Evolutionary conservation across 2,329 filamentous ascomycete species (phyloP).

Genomic region (Spiromastix sp.): DNA sequence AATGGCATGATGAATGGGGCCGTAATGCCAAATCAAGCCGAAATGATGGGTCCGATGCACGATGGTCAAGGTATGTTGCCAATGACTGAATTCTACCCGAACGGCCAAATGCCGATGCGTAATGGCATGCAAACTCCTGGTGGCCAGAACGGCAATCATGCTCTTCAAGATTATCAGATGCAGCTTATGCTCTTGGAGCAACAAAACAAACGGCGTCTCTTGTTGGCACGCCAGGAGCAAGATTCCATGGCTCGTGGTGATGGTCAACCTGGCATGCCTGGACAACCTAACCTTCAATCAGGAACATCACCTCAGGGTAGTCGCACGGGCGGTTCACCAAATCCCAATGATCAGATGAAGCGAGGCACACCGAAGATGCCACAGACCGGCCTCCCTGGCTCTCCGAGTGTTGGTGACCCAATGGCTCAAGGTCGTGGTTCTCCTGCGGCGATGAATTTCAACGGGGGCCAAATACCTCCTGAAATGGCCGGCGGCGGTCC

Average conservation of each 20-base stretch:
- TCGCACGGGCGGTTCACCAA: constrained; percentile 49
- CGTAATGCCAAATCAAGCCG: constrained; percentile 62
- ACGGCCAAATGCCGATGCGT: constrained; percentile 38
- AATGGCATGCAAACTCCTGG: constrained; percentile 19
- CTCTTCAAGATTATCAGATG: constrained; percentile 61
- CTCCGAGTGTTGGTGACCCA: constrained; percentile 46
- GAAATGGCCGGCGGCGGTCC: constrained; percentile 28
- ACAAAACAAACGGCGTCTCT: constrained; percentile 56
- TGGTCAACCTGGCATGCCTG: constrained; percentile 32
- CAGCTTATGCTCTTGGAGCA: constrained; percentile 59
- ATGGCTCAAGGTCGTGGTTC: constrained; percentile 49
- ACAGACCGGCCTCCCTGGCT: constrained; percentile 45
- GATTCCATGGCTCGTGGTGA: constrained; percentile 47
- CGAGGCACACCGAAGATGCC: constrained; percentile 51
- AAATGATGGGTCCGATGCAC: constrained; percentile 67
- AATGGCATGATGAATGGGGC: constrained; percentile 58
- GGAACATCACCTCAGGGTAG: constrained; percentile 49
- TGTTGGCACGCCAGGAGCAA: constrained; percentile 59
- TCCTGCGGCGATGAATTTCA: constrained; percentile 49
- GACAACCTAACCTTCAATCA: constrained; percentile 37
- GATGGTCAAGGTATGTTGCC: constrained; percentile 43
- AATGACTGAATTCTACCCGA: constrained; percentile 48
- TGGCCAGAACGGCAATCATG: constrained; percentile 42
- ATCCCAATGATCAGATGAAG: constrained; percentile 53
- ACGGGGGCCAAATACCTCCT: constrained; percentile 40